Base-by-base conservation (phyloP, 225 moss, liverwort and hornwort species). In the Thuidium tamariscinum region DNA sequence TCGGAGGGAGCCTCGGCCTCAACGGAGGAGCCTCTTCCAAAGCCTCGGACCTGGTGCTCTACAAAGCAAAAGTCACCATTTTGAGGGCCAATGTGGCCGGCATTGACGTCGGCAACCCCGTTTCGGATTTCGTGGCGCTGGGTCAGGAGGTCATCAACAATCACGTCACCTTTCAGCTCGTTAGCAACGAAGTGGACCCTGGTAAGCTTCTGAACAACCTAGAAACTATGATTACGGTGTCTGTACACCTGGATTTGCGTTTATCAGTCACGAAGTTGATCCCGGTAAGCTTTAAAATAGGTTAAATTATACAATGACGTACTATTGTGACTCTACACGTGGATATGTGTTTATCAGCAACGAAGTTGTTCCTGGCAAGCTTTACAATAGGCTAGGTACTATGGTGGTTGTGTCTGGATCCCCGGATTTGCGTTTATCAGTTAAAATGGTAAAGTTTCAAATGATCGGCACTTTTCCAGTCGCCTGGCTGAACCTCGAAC, bases 111-210 rank as follows among this genome's bases (percentile, higher is more conserved):
- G 87, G 62, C 49, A 91, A 94, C 77, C 84, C 75, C 60, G 52
- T 91, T 81, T 94, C 94, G 51, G 94, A 91, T 59, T 19, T 92
- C 34, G 92, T 72, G 26, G 94, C 83, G 42, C 26, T 91, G 57
- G 89, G 19, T 57, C 88, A 94, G 62, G 92, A 92, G 83, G 30
- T 84, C 44, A 30, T 91, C 72, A 90, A 87, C 67, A 85, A 91
- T 67, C 77, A 78, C 34, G 83, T 93, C 73, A 88, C 88, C 55
- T 18, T 91, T 39, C 93, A 91, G 79, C 93, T 93, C 73, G 90
- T 91, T 54, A 93, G 93, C 82, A 89, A 82, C 51, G 88, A 89
- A 25, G 64, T 90, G 15, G 93, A 91, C 44, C 88, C 90, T 79
- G 85, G 91, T 93, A 82, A 66, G 77, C 30, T 84, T 77, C 44